A percentile compares a stretch with the other conserved stretches of the same genome.
phyloP scores from a whole-genome alignment of 768 basidiomycete genomes.

The Royoungia palumana region DNA sequence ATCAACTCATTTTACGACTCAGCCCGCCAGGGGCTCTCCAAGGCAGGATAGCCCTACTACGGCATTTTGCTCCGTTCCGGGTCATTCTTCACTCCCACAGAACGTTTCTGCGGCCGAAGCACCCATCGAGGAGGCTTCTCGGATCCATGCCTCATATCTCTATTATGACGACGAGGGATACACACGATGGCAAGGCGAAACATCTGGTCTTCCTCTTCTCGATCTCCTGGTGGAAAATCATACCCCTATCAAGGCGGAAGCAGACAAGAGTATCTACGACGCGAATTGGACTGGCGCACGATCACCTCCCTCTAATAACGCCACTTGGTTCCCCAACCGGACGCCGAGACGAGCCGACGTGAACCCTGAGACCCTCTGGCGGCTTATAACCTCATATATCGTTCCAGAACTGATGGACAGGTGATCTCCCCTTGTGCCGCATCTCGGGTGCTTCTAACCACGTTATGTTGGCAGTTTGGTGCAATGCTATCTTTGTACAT shows the following conservation, averaged over 20 bases:
- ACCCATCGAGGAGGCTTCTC: conserved; percentile 54
- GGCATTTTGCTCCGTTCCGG: conserved; percentile 41
- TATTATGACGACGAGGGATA: conserved; percentile 87
- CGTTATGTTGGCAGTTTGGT: conserved; percentile 50
- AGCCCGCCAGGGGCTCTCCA: conserved; percentile 41
- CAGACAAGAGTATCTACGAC: conserved; percentile 25
- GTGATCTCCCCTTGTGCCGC: conserved; percentile 40
- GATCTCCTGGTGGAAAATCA: conserved; percentile 79
- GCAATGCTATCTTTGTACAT: conserved; percentile 84
- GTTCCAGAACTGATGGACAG: conserved; percentile 92
- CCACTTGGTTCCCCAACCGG: conserved; percentile 83
- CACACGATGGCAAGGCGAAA: conserved; percentile 89
- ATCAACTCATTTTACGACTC: conserved; percentile 66
- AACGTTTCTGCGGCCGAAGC: conserved; percentile 36
- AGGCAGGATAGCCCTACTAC: conserved; percentile 45
- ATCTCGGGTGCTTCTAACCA: conserved; percentile 12
- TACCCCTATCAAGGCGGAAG: conserved; percentile 37
- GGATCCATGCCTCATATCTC: conserved; percentile 74
- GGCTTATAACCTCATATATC: conserved; percentile 80
- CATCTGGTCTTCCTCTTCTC: conserved; percentile 85
- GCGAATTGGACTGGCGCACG: conserved; percentile 30
- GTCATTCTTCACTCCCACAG: conserved; percentile 30
- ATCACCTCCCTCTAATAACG: conserved; percentile 32
- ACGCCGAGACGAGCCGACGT: conserved; percentile 69
- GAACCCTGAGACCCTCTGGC: conserved; percentile 87